Evolutionary conservation across 306 rosid species (phyloP).

Genomic region (Vigna angularis): DNA sequence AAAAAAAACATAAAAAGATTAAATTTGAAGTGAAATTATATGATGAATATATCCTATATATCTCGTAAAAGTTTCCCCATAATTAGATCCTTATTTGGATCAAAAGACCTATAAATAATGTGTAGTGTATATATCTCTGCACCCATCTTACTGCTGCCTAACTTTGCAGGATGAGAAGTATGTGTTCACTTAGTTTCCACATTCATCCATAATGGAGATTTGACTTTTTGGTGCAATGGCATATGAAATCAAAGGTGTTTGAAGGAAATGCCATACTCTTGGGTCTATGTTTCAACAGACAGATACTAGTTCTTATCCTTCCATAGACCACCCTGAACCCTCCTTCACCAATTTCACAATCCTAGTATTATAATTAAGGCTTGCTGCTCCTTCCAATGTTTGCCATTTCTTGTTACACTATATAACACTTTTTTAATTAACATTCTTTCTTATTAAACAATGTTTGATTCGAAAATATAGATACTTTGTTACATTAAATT

Average conservation of each 20-base stretch:
- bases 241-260: slow-evolving; percentile 11
- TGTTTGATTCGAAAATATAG: too few species aligned
- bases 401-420: neutral
- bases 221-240: slow-evolving; percentile 23
- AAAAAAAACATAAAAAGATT: too few species aligned
- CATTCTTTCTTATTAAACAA: too few species aligned
- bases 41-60: too few species aligned
- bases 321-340: neutral
- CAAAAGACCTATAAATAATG: too few species aligned
- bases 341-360: slow-evolving; percentile 17
- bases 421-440: too few species aligned
- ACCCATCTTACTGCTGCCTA: slow-evolving; percentile 9
- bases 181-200: neutral
- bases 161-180: neutral
- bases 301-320: slow-evolving; percentile 27
- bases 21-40: too few species aligned
- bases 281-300: slow-evolving; percentile 15
- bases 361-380: slow-evolving; percentile 26
- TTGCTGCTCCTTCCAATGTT: neutral
- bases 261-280: neutral
- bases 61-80: too few species aligned
- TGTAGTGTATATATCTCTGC: neutral
- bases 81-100: too few species aligned
- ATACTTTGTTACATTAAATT: too few species aligned
- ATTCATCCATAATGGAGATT: neutral